Percentiles rank a stretch among this genome's conserved stretches.
Conservation (phyloP, 2,329 filamentous ascomycete species). For the Aspergillus terreus region DNA sequence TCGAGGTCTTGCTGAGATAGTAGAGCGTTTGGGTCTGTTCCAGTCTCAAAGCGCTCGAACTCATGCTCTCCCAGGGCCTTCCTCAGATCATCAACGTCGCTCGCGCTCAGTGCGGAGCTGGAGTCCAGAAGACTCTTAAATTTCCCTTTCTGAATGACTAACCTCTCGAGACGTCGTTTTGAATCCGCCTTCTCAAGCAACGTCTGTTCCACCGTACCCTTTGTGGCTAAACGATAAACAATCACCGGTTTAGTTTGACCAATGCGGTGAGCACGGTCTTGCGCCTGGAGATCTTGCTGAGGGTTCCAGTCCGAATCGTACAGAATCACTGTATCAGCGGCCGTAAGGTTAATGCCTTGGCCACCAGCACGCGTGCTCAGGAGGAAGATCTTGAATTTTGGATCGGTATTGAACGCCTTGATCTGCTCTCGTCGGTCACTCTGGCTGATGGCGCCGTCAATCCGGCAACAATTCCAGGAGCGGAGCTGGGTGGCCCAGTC, state of each 20-base stretch:
- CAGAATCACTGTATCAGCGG: slow-evolving; percentile 86
- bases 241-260: slow-evolving; percentile 90
- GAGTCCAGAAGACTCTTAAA: slow-evolving; percentile 67
- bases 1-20: slow-evolving; percentile 73
- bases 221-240: slow-evolving; percentile 89
- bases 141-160: slow-evolving; percentile 91
- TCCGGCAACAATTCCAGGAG: slow-evolving; percentile 77
- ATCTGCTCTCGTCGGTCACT: slow-evolving; percentile 67
- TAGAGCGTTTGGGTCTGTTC: slow-evolving; percentile 56
- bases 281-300: slow-evolving; percentile 92
- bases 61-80: slow-evolving; percentile 70
- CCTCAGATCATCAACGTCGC: slow-evolving; percentile 59
- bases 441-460: slow-evolving; percentile 84
- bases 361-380: slow-evolving; percentile 88
- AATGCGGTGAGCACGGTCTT: slow-evolving; percentile 92
- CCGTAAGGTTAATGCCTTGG: slow-evolving; percentile 89
- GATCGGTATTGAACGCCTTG: slow-evolving; percentile 65
- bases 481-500: slow-evolving; percentile 79
- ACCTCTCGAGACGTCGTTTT: slow-evolving; percentile 86
- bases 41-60: slow-evolving; percentile 59
- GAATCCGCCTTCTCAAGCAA: slow-evolving; percentile 83
- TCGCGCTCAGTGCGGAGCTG: slow-evolving; percentile 39
- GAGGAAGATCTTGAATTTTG: slow-evolving; percentile 71
- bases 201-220: slow-evolving; percentile 86
- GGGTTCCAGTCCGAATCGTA: slow-evolving; percentile 95